Evolutionary conservation across 1,284 basidiomycete species (phyloP).

Genomic region (Apiotrichum gracile): DNA sequence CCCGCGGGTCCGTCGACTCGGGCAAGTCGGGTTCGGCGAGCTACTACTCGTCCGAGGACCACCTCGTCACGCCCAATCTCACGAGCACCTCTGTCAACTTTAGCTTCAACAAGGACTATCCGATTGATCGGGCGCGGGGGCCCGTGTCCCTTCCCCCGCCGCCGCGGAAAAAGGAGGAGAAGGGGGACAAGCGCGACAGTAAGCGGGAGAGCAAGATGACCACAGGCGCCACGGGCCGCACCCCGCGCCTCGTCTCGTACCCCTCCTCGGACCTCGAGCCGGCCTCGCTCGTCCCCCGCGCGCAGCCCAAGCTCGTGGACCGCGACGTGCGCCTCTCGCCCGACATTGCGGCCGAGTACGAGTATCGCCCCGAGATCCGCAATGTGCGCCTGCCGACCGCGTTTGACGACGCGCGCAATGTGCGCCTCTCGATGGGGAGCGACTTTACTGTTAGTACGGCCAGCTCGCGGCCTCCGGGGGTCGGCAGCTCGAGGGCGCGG

Average conservation of each 20-base stretch:
- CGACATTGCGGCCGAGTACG: no score
- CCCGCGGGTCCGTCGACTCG: not conserved
- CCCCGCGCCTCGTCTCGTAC: no score
- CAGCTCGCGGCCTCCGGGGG: not conserved
- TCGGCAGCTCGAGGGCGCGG: not conserved
- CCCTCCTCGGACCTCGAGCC: no score
- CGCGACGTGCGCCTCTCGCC: no score
- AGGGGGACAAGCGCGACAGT: no score
- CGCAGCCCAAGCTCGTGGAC: no score
- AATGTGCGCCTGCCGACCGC: constrained; percentile 8
- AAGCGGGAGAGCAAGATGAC: no score
- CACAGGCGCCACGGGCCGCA: no score
- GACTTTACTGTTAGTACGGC: not conserved
- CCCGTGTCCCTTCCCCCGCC: not conserved
- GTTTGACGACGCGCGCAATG: constrained; percentile 4
- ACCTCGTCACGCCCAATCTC: not conserved
- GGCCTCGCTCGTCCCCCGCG: no score
- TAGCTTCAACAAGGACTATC: not conserved
- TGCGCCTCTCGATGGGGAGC: not conserved
- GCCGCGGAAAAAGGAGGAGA: not conserved
- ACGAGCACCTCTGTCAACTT: not conserved
- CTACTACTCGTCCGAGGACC: not conserved
- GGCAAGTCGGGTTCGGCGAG: not conserved
- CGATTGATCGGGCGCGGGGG: not conserved
- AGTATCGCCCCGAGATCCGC: not conserved